These are phyloP conservation scores for Lipomyces mesembrius DNA, from an alignment of 805 yeast genomes.

Conservation along the genomic window DNA sequence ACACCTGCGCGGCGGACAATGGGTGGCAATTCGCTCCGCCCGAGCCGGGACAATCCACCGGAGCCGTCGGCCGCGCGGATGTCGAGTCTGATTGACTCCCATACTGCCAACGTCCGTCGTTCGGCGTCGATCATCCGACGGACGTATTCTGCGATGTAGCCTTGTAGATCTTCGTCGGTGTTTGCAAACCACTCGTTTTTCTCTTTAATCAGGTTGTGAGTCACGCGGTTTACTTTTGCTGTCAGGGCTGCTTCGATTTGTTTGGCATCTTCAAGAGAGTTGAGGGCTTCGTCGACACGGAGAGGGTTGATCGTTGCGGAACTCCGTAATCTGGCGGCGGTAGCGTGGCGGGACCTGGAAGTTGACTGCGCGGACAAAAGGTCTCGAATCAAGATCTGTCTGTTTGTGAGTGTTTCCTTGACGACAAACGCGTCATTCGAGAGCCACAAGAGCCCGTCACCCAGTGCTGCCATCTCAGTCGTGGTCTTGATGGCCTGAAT, in stretches of 20 bases:
- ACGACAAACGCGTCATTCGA: constrained; percentile 79
- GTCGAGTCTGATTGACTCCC: constrained; percentile 73
- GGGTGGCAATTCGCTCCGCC: constrained; percentile 51
- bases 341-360: constrained; percentile 69
- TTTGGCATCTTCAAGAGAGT: constrained; percentile 76
- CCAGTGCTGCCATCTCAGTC: constrained; percentile 71
- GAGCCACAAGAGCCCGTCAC: constrained; percentile 70
- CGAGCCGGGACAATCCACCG: constrained; percentile 83
- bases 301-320: constrained; percentile 78
- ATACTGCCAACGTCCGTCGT: constrained; percentile 71
- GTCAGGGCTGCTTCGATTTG: constrained; percentile 74
- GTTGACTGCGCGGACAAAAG: constrained; percentile 75
- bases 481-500: constrained; percentile 71
- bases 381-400: constrained; percentile 92
- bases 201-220: constrained; percentile 83
- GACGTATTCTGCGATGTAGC: constrained; percentile 62
- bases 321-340: constrained; percentile 70
- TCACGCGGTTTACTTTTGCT: constrained; percentile 77
- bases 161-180: constrained; percentile 61
- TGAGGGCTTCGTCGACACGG: constrained; percentile 87
- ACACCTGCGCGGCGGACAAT: constrained; percentile 39
- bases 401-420: constrained; percentile 89
- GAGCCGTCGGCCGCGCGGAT: constrained; percentile 72
- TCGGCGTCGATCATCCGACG: constrained; percentile 82
- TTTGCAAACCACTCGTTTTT: constrained; percentile 61